Evolutionary conservation across 441 rosid genomes (phyloP).

Genomic region (Populus hybrid): DNA sequence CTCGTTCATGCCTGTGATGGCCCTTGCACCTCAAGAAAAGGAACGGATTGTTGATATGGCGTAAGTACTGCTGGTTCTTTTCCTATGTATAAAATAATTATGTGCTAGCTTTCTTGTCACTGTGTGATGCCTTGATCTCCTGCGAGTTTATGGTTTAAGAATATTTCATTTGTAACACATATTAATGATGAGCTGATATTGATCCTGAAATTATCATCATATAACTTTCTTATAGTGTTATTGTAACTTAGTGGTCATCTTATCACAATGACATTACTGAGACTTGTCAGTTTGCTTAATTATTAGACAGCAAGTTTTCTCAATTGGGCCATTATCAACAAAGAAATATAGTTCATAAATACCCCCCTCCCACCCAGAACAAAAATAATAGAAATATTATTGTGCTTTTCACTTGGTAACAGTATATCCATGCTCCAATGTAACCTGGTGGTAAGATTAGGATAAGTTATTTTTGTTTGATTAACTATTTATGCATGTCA

Average conservation of each 20-base stretch:
- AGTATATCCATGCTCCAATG: neutral
- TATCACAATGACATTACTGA: neutral
- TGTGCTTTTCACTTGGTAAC: neutral
- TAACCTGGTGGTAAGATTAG: too few relatives aligned
- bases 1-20: slow-evolving; percentile 97
- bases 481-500: slow-evolving; percentile 26
- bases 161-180: neutral
- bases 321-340: too few relatives aligned
- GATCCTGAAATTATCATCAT: neutral
- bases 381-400: neutral
- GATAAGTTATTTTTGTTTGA: too few relatives aligned
- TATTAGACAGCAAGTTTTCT: neutral
- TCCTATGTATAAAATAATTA: neutral
- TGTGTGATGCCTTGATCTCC: neutral
- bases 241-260: neutral
- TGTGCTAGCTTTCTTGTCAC: slow-evolving; percentile 1
- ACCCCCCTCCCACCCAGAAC: neutral
- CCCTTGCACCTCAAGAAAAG: slow-evolving; percentile 96
- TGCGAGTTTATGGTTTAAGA: neutral
- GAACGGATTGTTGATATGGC: slow-evolving; percentile 92
- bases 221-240: neutral
- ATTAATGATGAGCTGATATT: neutral
- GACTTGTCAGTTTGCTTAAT: neutral
- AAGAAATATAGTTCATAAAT: too few relatives aligned
- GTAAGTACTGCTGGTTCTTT: slow-evolving; percentile 43